Evolutionary conservation across 352 stramenopile genomes (phyloP).

Genomic region (Globisporangium alternatum): DNA sequence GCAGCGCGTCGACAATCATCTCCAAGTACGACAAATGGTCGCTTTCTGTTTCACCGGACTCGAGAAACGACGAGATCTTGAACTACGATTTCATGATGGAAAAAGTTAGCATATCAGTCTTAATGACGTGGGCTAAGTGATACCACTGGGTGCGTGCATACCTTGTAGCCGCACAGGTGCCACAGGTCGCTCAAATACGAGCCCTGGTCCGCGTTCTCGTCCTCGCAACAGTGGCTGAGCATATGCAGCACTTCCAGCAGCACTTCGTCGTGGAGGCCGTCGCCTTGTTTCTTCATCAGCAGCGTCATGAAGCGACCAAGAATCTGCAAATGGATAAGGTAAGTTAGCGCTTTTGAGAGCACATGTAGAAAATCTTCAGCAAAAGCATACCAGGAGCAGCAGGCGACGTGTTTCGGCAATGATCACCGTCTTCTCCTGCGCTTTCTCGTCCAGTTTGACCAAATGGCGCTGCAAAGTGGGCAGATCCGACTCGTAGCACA

Average conservation of each 20-base stretch:
- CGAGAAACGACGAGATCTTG: conserved; percentile 53
- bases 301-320: conserved; percentile 31
- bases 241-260: conserved; percentile 60
- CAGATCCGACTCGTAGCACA: conserved; percentile 61
- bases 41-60: conserved; percentile 42
- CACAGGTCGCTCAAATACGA: conserved; percentile 76
- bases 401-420: conserved; percentile 45
- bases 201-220: conserved; percentile 50
- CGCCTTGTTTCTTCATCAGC: conserved; percentile 31
- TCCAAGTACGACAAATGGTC: conserved; percentile 71
- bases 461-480: conserved; percentile 45
- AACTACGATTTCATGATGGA: conserved; percentile 22
- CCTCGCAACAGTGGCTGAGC: conserved; percentile 51
- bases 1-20: conserved; percentile 65
- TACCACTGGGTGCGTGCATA: conserved; percentile 8
- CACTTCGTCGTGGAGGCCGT: conserved; percentile 28
- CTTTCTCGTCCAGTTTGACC: conserved; percentile 38
- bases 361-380: not conserved
- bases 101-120: not conserved
- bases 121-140: not conserved
- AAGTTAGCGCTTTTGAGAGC: not conserved
- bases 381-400: conserved; percentile 34
- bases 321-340: conserved; percentile 11
- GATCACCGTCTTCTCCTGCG: conserved; percentile 26
- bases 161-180: conserved; percentile 57